Base-by-base conservation (phyloP, 1,284 basidiomycete species). In the Austroboletus niveus region DNA sequence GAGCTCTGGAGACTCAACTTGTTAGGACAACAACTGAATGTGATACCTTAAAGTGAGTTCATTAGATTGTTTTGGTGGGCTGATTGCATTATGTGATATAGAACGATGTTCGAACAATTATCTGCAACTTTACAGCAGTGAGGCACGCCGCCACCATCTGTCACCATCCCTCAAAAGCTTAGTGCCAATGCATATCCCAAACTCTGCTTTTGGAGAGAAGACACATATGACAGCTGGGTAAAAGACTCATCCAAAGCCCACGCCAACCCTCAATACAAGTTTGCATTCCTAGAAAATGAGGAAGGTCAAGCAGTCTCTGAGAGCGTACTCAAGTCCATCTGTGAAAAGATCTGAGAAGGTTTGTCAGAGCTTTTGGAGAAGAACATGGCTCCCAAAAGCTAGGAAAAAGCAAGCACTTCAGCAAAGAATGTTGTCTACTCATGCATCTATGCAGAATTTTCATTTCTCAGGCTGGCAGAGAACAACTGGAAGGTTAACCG, bases 241-340 rank as follows among this genome's bases (percentile, higher is more conserved):
- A 52, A 36, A 4, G 45, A 43, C 12, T 30, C 42, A 1, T 9
- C 54, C 2, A 34, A 49, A 32, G 53, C 45, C 5, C 45, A 52
- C 6, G 11, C 4, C 1, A 29, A 55, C 22, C 2, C 30, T 2
- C n/a, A 15, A 8, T 57, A 31, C 22, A 47, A 45, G 17, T 2
- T 47, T 6, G 50, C 53, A 0, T 57, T 38, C 15, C 4, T 57
- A 8, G 50, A 57, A 35, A 41, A 55, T 11, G 42, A 52, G 17
- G 8, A 52, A 1, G 55, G 53, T 0, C 20, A 4, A 0, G 24
- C 9, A 2, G 17, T 49, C 6, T 15, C 41, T 4, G 42, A 49
- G 1, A 11, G 1, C 5, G 54, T 43, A 0, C 34, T 56, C 8
- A 56, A 50, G 11, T 31, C 44, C 1, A 51, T 56, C 2, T n/a